phyloP scores from a whole-genome alignment of 352 stramenopile species.

The Elongisporangium senticosum region DNA sequence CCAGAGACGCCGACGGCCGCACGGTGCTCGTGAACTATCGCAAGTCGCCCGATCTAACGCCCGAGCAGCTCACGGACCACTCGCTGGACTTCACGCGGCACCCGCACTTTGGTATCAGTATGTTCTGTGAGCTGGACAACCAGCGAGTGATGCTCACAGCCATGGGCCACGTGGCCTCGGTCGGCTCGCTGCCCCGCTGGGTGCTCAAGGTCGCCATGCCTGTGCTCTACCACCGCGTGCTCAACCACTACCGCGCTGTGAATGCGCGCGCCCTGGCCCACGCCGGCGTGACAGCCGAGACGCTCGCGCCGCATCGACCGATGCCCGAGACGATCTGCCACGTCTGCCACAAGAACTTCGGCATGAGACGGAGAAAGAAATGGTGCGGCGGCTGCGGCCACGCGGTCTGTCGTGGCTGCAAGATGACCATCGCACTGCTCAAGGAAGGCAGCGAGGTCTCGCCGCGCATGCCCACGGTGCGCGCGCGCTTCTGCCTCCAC shows the following conservation, averaged over 20 bases:
- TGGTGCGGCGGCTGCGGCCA: background rate
- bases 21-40: background rate
- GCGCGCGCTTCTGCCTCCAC: background rate
- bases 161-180: background rate
- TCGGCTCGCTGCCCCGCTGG: background rate
- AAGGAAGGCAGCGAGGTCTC: background rate
- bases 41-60: background rate
- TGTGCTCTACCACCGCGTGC: background rate
- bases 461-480: background rate
- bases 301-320: background rate
- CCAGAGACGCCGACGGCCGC: background rate
- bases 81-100: background rate
- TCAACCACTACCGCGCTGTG: background rate
- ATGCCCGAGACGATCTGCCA: background rate
- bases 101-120: background rate
- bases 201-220: background rate
- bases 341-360: background rate
- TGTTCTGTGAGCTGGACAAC: background rate
- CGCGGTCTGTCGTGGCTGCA: background rate
- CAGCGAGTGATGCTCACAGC: background rate
- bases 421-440: background rate
- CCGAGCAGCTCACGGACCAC: background rate
- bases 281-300: background rate
- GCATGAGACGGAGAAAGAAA: background rate
- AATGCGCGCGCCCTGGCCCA: background rate